phyloP scores from a whole-genome alignment of 179 eudicot genomes.

The Vitellaria paradoxa region DNA sequence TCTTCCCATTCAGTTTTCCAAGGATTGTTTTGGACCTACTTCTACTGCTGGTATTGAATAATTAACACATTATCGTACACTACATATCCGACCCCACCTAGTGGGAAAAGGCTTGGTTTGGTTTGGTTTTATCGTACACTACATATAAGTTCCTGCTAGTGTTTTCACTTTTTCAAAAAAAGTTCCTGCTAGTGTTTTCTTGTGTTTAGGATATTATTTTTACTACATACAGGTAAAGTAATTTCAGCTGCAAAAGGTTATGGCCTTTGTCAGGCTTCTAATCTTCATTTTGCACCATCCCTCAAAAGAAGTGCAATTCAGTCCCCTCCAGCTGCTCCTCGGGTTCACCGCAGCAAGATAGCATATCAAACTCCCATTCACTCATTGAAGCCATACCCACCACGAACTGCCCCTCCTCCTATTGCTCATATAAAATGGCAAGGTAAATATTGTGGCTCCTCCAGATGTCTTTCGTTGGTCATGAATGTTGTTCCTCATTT shows the following conservation, averaged over 20 bases:
- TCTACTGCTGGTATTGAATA: background rate
- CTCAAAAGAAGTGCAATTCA: conserved; percentile 29
- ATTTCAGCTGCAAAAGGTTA: conserved; percentile 17
- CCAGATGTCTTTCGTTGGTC: background rate
- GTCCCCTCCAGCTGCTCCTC: conserved; percentile 20
- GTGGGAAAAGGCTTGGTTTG: too few relatives aligned
- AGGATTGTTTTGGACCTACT: conserved; percentile 3
- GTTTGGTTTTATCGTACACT: background rate
- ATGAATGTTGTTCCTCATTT: background rate
- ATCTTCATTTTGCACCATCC: conserved; percentile 9
- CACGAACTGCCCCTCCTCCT: conserved; percentile 15
- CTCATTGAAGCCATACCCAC: conserved; percentile 10
- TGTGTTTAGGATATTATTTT: background rate
- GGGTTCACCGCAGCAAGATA: conserved; percentile 37
- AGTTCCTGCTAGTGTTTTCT: background rate
- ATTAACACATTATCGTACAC: too few relatives aligned
- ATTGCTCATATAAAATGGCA: conserved; percentile 23
- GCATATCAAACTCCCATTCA: conserved; percentile 12
- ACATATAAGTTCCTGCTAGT: background rate
- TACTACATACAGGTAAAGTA: conserved; percentile 21
- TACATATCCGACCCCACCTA: too few relatives aligned
- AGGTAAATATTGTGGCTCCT: conserved; percentile 24
- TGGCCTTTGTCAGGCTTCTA: conserved; percentile 13
- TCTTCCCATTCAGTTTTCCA: background rate
- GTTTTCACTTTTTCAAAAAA: background rate